Percentiles rank a stretch among this genome's conserved stretches.
phyloP scores from a whole-genome alignment of 106 monocot species.

The Iris macrosiphon region DNA sequence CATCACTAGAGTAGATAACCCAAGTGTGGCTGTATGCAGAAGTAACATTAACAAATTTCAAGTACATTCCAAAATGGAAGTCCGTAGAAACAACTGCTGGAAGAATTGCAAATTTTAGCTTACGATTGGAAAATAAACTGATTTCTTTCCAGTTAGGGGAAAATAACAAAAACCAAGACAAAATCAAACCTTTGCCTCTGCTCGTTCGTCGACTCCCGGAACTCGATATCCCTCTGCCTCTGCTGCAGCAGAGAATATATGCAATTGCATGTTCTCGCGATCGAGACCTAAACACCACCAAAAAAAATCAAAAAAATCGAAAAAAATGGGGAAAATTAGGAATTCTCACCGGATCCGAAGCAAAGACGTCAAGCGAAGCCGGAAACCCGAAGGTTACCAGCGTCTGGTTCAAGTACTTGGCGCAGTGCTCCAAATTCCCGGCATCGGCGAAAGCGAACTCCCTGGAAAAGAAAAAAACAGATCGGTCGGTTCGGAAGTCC shows the following conservation, averaged over 20 bases:
- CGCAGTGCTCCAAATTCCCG: slow-evolving; percentile 73
- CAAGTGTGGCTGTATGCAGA: no score
- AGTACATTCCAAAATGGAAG: no score
- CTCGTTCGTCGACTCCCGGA: slow-evolving; percentile 64
- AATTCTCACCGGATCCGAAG: slow-evolving; percentile 58
- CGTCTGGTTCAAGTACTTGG: slow-evolving; percentile 82
- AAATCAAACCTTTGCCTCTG: slow-evolving; percentile 53
- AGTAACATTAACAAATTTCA: no score
- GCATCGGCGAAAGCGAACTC: slow-evolving; percentile 51
- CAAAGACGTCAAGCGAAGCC: slow-evolving; percentile 75
- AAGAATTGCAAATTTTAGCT: neutral
- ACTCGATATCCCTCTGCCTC: slow-evolving; percentile 70
- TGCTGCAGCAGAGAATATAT: slow-evolving; percentile 72
- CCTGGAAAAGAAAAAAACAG: slow-evolving; percentile 16
- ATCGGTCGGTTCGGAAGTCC: neutral
- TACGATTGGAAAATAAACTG: neutral
- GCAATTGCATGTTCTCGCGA: slow-evolving; percentile 84
- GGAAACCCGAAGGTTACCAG: slow-evolving; percentile 77
- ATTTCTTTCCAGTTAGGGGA: no score
- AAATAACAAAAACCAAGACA: neutral
- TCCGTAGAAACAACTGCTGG: no score
- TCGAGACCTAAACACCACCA: slow-evolving; percentile 41
- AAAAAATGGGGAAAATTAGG: neutral
- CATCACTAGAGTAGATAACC: no score
- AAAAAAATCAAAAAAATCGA: neutral